phyloP scores from a whole-genome alignment of 768 basidiomycete genomes.

The Kwoniella dejecticola region DNA sequence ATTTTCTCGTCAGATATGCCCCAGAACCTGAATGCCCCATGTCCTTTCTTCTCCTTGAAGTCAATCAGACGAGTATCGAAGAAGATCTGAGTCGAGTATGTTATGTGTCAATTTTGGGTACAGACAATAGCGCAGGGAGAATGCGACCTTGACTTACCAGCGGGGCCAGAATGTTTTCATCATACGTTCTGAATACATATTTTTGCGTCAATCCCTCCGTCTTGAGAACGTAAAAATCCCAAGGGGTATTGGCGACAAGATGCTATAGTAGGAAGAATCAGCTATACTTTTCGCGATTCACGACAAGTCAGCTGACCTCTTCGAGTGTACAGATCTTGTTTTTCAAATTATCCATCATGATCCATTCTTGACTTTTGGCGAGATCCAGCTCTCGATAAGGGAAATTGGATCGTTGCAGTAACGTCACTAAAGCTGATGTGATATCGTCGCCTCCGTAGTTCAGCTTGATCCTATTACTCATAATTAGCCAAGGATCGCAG shows the following conservation, averaged over 20 bases:
- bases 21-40: slow-evolving; percentile 25
- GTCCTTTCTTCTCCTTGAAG: slow-evolving; percentile 71
- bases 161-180: slow-evolving; percentile 91
- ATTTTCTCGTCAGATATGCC: slow-evolving; percentile 24
- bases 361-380: slow-evolving; percentile 78
- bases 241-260: slow-evolving; percentile 84
- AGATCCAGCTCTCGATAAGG: slow-evolving; percentile 85
- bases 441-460: slow-evolving; percentile 94
- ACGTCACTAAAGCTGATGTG: slow-evolving; percentile 79
- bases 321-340: slow-evolving; percentile 77
- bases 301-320: slow-evolving; percentile 71
- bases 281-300: too few relatives aligned
- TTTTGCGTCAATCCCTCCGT: slow-evolving; percentile 78
- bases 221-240: slow-evolving; percentile 82
- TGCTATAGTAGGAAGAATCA: slow-evolving; percentile 57
- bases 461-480: slow-evolving; percentile 61
- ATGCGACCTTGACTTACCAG: slow-evolving; percentile 64
- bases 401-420: slow-evolving; percentile 77
- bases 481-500: background rate
- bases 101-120: background rate
- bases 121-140: background rate
- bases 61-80: slow-evolving; percentile 93
- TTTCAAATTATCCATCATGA: slow-evolving; percentile 88
- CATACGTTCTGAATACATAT: slow-evolving; percentile 86
- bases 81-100: too few relatives aligned